A percentile compares a stretch with the other conserved stretches of the same genome.
phyloP scores from a whole-genome alignment of 108 stramenopile species.

The Skeletonema costatum region DNA sequence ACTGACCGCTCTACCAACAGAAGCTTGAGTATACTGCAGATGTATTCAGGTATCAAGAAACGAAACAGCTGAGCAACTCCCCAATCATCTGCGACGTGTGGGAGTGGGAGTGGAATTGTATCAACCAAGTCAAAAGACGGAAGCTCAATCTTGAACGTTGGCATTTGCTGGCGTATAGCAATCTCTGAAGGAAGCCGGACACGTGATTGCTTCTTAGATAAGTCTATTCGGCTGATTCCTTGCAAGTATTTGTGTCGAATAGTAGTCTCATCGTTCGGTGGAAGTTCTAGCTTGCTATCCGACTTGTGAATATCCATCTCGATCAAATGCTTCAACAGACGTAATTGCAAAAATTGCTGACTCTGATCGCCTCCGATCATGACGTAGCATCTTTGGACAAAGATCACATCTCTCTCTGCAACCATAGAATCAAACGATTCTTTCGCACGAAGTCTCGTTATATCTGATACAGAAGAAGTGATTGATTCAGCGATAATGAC shows the following conservation, averaged over 20 bases:
- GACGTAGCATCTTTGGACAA: conserved; percentile 27
- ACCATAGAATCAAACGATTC: conserved; percentile 20
- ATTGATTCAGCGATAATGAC: background rate
- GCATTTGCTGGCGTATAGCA: background rate
- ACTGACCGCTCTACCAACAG: conserved; percentile 14
- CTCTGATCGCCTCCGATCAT: conserved; percentile 23
- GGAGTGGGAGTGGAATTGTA: conserved; percentile 14
- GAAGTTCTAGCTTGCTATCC: background rate
- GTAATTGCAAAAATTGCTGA: conserved; percentile 20
- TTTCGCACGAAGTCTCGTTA: background rate
- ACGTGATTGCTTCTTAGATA: conserved; percentile 1
- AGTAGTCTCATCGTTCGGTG: background rate
- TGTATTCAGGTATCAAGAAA: background rate
- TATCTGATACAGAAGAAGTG: background rate
- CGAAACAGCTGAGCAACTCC: conserved; percentile 8
- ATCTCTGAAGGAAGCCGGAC: background rate
- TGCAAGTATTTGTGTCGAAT: background rate
- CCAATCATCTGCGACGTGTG: conserved; percentile 16
- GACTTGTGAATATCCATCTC: conserved; percentile 7
- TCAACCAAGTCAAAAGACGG: background rate
- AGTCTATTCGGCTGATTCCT: background rate
- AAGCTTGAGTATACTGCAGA: conserved; percentile 1
- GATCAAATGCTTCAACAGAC: conserved; percentile 19
- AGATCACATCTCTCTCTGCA: background rate
- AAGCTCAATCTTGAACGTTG: conserved; percentile 8